phyloP scores from a whole-genome alignment of 1,284 basidiomycete genomes.

The Malassezia pachydermatis region DNA sequence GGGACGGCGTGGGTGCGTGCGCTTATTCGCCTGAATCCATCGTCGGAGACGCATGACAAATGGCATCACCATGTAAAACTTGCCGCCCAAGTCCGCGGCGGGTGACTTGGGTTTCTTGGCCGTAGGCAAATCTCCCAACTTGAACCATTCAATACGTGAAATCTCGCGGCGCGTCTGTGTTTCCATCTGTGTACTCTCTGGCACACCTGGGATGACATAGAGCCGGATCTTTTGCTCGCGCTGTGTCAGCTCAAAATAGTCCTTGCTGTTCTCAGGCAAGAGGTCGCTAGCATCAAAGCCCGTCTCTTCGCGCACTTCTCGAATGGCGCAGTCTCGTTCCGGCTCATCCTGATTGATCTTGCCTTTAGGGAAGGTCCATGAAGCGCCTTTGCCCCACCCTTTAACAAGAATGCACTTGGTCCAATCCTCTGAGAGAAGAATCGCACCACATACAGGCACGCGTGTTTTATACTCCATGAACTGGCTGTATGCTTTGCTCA shows the following conservation, averaged over 20 bases:
- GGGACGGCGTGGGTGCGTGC: constrained; percentile 24
- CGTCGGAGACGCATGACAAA: constrained; percentile 58
- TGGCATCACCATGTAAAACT: constrained; percentile 90
- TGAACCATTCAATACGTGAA: constrained; percentile 96
- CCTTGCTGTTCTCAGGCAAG: constrained; percentile 29
- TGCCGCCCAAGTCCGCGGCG: constrained; percentile 53
- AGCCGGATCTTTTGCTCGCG: constrained; percentile 79
- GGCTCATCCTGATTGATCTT: constrained; percentile 87
- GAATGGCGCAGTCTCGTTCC: constrained; percentile 50
- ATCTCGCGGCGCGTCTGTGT: constrained; percentile 97
- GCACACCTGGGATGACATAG: constrained; percentile 81
- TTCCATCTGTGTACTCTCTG: constrained; percentile 77
- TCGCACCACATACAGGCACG: constrained; percentile 96
- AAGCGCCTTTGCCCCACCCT: constrained; percentile 89
- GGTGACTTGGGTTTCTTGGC: constrained; percentile 71
- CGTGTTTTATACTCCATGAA: constrained; percentile 72
- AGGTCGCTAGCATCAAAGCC: constrained; percentile 40
- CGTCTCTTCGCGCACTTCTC: constrained; percentile 53
- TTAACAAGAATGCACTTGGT: constrained; percentile 59
- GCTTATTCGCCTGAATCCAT: constrained; percentile 42
- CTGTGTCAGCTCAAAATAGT: constrained; percentile 77
- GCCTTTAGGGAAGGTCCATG: constrained; percentile 97
- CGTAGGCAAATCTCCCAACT: constrained; percentile 74
- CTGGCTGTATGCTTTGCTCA: constrained; percentile 43
- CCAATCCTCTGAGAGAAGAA: constrained; percentile 80